A percentile compares a stretch with the other conserved stretches of the same genome.
Conservation (phyloP, 2,329 filamentous ascomycete species). For the Fusarium piperis region DNA sequence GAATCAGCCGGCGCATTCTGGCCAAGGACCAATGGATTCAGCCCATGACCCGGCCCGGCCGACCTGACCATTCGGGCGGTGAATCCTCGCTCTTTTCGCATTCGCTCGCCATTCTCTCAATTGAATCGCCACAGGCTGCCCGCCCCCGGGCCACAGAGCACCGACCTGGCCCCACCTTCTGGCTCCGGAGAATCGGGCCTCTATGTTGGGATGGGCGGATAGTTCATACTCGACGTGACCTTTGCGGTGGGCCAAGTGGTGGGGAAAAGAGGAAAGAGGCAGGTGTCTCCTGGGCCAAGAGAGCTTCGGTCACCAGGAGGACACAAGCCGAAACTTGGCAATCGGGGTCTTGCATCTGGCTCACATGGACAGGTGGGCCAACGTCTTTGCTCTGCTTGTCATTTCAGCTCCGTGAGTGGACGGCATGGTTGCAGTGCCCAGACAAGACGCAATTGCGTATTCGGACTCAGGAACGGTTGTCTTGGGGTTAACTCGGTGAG, state of each 20-base stretch:
- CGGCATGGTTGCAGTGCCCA: background rate
- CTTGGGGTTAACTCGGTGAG: background rate
- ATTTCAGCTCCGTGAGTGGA: slow-evolving; percentile 26
- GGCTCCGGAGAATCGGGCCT: background rate
- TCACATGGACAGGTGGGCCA: slow-evolving; percentile 10
- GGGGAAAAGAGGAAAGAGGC: slow-evolving; percentile 7
- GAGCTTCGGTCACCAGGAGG: slow-evolving; percentile 1
- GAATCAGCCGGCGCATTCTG: background rate
- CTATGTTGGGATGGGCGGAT: background rate
- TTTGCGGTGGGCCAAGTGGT: background rate
- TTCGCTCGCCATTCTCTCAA: slow-evolving; percentile 1
- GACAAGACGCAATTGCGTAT: background rate
- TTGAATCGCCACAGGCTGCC: slow-evolving; percentile 8
- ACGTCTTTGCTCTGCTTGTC: slow-evolving; percentile 11
- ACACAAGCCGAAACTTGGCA: slow-evolving; percentile 22
- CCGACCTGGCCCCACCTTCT: slow-evolving; percentile 13
- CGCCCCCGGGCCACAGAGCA: slow-evolving; percentile 8
- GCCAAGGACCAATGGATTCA: background rate
- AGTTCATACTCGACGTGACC: background rate
- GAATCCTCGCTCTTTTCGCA: slow-evolving; percentile 10
- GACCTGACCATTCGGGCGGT: slow-evolving; percentile 14
- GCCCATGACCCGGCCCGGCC: background rate
- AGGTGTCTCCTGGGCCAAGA: background rate
- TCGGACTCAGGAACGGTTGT: background rate
- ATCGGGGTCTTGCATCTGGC: slow-evolving; percentile 26